Evolutionary conservation across 2,329 filamentous ascomycete species (phyloP).

Genomic region (Cladosporium sp.): DNA sequence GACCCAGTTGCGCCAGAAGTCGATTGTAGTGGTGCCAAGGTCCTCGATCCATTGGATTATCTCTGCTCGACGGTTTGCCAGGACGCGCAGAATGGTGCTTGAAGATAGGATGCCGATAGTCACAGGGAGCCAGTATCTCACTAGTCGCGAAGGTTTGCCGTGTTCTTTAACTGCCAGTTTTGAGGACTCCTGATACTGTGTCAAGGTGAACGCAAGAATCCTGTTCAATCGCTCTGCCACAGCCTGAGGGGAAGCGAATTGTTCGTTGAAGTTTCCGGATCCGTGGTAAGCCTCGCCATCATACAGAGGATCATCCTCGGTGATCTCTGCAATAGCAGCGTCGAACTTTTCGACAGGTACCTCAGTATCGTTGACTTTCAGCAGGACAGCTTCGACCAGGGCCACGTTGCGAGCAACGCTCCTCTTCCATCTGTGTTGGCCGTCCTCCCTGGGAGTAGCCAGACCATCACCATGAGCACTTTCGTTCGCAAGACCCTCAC

Average conservation of each 20-base stretch:
- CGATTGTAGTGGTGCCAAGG: slow-evolving; percentile 73
- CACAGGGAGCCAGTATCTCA: slow-evolving; percentile 87
- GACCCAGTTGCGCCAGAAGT: slow-evolving; percentile 98
- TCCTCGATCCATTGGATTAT: slow-evolving; percentile 78
- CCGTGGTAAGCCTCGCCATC: slow-evolving; percentile 42
- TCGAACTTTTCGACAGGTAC: slow-evolving; percentile 56
- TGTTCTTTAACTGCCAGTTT: slow-evolving; percentile 59
- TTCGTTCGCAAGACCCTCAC: slow-evolving; percentile 71
- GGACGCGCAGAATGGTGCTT: slow-evolving; percentile 78
- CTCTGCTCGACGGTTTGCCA: slow-evolving; percentile 72
- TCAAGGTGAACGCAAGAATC: slow-evolving; percentile 69
- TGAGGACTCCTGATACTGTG: slow-evolving; percentile 63
- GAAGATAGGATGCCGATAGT: slow-evolving; percentile 73
- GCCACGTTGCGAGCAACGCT: slow-evolving; percentile 77
- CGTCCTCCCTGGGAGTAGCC: slow-evolving; percentile 31
- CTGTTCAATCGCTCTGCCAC: slow-evolving; percentile 67
- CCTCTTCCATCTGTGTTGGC: slow-evolving; percentile 63
- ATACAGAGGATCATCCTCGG: slow-evolving; percentile 53
- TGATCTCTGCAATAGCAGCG: slow-evolving; percentile 55
- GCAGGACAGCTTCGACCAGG: slow-evolving; percentile 82
- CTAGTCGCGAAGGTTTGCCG: slow-evolving; percentile 71
- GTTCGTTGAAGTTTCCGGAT: slow-evolving; percentile 34
- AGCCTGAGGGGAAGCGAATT: slow-evolving; percentile 46
- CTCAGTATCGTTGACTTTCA: slow-evolving; percentile 66
- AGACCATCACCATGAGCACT: slow-evolving; percentile 39